Evolutionary conservation across 2,329 filamentous ascomycete genomes (phyloP).

Genomic region (Magnaporthiopsis incrustans): DNA sequence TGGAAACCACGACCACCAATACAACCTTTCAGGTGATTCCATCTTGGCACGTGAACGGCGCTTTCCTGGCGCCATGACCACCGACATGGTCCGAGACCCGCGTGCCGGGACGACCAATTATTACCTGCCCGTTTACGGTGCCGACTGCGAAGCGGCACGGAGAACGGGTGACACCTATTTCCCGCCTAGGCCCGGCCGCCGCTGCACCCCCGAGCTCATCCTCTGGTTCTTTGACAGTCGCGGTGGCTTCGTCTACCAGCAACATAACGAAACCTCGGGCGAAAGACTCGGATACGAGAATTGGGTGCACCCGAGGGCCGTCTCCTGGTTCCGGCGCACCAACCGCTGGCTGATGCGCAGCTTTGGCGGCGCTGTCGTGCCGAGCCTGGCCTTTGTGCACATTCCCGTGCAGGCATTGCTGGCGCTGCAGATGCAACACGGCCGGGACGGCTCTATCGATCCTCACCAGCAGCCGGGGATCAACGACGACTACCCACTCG

Average conservation of each 20-base stretch:
- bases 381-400: slow-evolving; percentile 41
- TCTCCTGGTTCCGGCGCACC: slow-evolving; percentile 33
- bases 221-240: slow-evolving; percentile 57
- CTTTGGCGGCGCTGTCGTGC: slow-evolving; percentile 19
- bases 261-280: slow-evolving; percentile 11
- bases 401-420: slow-evolving; percentile 30
- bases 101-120: slow-evolving; percentile 22
- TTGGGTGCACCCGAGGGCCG: slow-evolving; percentile 37
- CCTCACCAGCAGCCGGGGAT: slow-evolving; percentile 23
- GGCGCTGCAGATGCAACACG: slow-evolving; percentile 17
- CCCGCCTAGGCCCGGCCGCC: background rate
- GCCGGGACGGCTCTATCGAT: slow-evolving; percentile 14
- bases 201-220: slow-evolving; percentile 24
- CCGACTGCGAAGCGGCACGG: slow-evolving; percentile 12
- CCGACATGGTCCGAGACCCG: slow-evolving; percentile 15
- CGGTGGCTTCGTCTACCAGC: slow-evolving; percentile 36
- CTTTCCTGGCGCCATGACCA: slow-evolving; percentile 17
- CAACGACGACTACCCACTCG: slow-evolving; percentile 22
- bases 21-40: slow-evolving; percentile 33
- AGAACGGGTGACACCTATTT: background rate
- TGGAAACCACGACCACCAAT: slow-evolving; percentile 51
- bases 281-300: slow-evolving; percentile 19
- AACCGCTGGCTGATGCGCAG: slow-evolving; percentile 21
- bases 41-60: slow-evolving; percentile 19
- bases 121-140: slow-evolving; percentile 21